Evolutionary conservation across 129 eudicot genomes (phyloP), one percentile per base, ranked within the genome.

Genomic region (Lactuca sativa): DNA sequence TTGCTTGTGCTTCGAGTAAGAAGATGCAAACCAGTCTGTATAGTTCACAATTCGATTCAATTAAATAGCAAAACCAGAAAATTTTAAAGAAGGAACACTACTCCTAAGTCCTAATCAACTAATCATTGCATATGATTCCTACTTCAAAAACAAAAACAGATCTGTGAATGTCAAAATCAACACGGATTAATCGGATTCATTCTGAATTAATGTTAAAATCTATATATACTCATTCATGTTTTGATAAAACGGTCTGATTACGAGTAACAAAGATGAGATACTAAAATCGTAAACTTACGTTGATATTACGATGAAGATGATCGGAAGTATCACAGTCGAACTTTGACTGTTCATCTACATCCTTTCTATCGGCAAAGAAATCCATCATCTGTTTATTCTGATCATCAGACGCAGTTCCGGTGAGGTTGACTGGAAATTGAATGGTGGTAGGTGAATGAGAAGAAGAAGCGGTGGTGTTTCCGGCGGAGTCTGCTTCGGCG

Each of bases 11-110:
- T 86, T 6, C 77, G 79, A 10, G 86, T 78, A 10, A 81, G 79
- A 49, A 86, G 92, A 72, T 81, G 81, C 82, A 86, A 78, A 25
- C 82, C 84, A 25, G 85, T 86, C 92, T 86, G 77, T 32, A 36
- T 36, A 16, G 14, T 11, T 33, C 8, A 61, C 12, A 56, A 70
- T 13, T 14, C 13, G 37, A 77, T 56, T 61, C 51, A 1, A 48
- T 40, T 44, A 34, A 36, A 36, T 36, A 69, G 34, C 38, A 66
- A 66, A 71, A 71, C 33, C 48, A 32, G 14, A 47, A 61, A 25
- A 0, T 25, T 25, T 48, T 52, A 2, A 54, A 8, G 17, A 16
- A 0, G 11, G 15, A 58, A 13, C 38, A 36, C 38, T 4, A 36
- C 38, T 25, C 30, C 30, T 25, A 25, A 25, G 30, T 25, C 30